These are phyloP conservation scores for Debaryomyces singareniensis DNA, from an alignment of 1,139 yeast species.

Conservation along the genomic window DNA sequence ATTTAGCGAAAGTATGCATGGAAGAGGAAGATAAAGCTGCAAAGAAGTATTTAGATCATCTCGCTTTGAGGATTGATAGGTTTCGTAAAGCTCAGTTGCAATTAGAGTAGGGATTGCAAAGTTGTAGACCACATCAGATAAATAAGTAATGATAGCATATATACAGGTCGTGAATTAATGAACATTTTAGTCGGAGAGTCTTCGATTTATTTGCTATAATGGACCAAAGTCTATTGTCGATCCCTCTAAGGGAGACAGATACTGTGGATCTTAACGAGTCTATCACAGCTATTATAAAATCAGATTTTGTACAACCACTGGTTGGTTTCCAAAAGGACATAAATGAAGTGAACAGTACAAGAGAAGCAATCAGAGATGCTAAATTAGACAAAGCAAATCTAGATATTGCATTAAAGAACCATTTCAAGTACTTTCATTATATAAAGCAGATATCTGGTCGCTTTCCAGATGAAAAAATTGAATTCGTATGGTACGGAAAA, in stretches of 20 bases:
- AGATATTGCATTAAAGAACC: constrained; percentile 11
- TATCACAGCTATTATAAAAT: constrained; percentile 46
- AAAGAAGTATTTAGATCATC: too few relatives aligned
- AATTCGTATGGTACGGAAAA: constrained; percentile 70
- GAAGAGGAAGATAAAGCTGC: too few relatives aligned
- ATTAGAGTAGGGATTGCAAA: too few relatives aligned
- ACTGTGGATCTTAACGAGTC: constrained; percentile 38
- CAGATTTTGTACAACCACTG: constrained; percentile 63
- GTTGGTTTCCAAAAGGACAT: constrained; percentile 52
- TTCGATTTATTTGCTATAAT: too few relatives aligned
- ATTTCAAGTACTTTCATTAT: constrained; percentile 27
- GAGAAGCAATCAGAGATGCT: constrained; percentile 17
- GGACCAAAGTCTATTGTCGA: not conserved
- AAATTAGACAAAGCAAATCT: constrained; percentile 14
- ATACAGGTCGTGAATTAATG: too few relatives aligned
- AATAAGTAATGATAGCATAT: too few relatives aligned
- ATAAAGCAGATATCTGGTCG: constrained; percentile 25
- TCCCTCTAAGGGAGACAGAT: constrained; percentile 27
- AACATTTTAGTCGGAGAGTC: too few relatives aligned
- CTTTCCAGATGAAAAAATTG: constrained; percentile 38
- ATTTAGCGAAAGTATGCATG: too few relatives aligned
- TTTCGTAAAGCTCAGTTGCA: too few relatives aligned
- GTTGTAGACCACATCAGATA: too few relatives aligned
- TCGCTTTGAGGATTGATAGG: too few relatives aligned
- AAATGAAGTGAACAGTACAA: constrained; percentile 22